Base-by-base conservation (phyloP, 192 early-diverging fungal genomes). In the Backusella australiensis region DNA sequence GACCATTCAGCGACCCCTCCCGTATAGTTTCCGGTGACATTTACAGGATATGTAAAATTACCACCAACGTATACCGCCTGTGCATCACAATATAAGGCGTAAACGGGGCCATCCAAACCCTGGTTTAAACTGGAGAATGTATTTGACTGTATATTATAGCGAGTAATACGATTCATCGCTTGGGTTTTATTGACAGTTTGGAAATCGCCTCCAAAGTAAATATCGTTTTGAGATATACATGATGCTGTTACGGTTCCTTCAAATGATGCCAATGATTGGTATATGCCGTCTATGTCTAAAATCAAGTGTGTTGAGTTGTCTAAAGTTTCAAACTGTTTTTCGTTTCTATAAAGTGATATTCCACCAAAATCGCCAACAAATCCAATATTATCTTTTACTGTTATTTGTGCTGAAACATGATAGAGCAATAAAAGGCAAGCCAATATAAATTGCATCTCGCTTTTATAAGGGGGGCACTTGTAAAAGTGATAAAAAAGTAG, bases 201-300 rank as follows among this genome's bases (percentile, higher is more conserved):
- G 36, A 83, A 83, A 19, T 70, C 38, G 4, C 82, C 82, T 12
- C 65, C 82, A 35, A 83, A 67, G 32, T 80, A 83, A 26, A 81
- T 46, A 63, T 52, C 63, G 29, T 69, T 29, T 14, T 63, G 36
- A 15, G 73, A 69, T 52, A 67, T 17, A 21, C 80, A 81, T 5
- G 66, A 34, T 1, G 71, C 29, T 6, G 34, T 63, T 32, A 81
- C 74, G 34, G 49, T 49, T n/a, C 75, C 75, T 11, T 74, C 68
- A 32, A 76, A 38, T 0, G 34, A 70, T 3, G 75, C 49, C 23
- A 69, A 23, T n/a, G 38, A n/a, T 39, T 73, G 34, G 23, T 67
- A 73, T 8, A 67, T 69, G 11, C 53, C 34, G 19, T 68, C 72
- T 12, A 65, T 49, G 26, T 49, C 67, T 32, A 65, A 46, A n/a